Evolutionary conservation across 2,329 filamentous ascomycete genomes (phyloP).

Genomic region (Colletotrichum echinochloae): DNA sequence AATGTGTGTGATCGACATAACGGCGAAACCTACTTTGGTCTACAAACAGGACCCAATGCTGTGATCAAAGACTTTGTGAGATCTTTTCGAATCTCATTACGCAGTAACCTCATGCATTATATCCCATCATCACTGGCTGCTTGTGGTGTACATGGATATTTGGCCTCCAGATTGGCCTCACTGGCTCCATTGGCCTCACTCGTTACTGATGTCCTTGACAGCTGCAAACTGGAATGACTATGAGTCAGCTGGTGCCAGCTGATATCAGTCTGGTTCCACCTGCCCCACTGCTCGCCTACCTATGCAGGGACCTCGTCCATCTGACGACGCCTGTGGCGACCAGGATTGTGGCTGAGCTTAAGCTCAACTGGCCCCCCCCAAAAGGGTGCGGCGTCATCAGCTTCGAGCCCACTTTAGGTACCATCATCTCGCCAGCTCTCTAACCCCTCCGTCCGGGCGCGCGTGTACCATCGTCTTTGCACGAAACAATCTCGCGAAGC

Average conservation of each 20-base stretch:
- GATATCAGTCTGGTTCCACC: not conserved
- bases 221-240: not conserved
- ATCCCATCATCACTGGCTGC: not conserved
- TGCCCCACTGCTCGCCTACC: not conserved
- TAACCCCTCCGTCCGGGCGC: slow-evolving; percentile 39
- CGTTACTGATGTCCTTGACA: not conserved
- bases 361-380: slow-evolving; percentile 22
- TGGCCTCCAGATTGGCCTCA: slow-evolving; percentile 21
- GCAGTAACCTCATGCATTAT: not conserved
- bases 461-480: slow-evolving; percentile 27
- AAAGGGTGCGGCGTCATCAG: slow-evolving; percentile 42
- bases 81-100: not conserved
- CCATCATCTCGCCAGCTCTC: slow-evolving; percentile 40
- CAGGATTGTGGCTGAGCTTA: slow-evolving; percentile 35
- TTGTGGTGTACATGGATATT: slow-evolving; percentile 8
- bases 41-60: not conserved
- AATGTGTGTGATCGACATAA: not conserved
- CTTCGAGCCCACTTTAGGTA: slow-evolving; percentile 41
- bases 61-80: not conserved
- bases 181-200: slow-evolving; percentile 10
- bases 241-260: not conserved
- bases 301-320: slow-evolving; percentile 20
- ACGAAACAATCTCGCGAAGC: slow-evolving; percentile 37
- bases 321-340: slow-evolving; percentile 30
- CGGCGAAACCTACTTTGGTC: not conserved